A percentile compares a stretch with the other conserved stretches of the same genome.
phyloP scores from a whole-genome alignment of 345 rosid species.

The Lumnitzera littorea region DNA sequence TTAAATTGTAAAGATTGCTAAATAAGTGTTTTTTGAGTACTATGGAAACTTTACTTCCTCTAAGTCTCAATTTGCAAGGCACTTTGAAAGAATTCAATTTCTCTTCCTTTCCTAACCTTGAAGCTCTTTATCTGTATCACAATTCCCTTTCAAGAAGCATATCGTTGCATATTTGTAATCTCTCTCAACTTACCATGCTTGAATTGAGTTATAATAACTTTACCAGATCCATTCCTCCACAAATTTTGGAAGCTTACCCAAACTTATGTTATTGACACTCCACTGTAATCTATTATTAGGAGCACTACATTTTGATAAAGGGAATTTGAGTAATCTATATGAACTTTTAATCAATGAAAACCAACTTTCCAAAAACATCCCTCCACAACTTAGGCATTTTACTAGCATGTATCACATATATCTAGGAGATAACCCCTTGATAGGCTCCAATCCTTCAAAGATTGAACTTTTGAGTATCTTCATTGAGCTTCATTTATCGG shows the following conservation, averaged over 20 bases:
- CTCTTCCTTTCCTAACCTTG: conserved; percentile 9
- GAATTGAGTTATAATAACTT: conserved; percentile 5
- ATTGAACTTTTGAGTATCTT: not conserved
- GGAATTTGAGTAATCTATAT: no score
- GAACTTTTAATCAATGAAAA: no score
- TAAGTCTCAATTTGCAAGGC: not conserved
- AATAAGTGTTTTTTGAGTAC: no score
- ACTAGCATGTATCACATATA: not conserved
- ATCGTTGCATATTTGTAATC: conserved; percentile 12
- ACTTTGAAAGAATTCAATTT: conserved; percentile 12
- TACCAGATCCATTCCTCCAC: no score
- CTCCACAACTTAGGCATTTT: not conserved
- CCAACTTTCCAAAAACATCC: no score
- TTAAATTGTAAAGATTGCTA: conserved; percentile 1
- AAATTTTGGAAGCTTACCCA: not conserved
- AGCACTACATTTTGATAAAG: no score
- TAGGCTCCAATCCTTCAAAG: not conserved
- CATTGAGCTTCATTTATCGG: not conserved
- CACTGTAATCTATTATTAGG: no score
- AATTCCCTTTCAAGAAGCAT: conserved; percentile 15
- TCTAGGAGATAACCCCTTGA: not conserved
- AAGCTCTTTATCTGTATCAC: not conserved
- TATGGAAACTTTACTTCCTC: not conserved
- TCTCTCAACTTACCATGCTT: conserved; percentile 11
- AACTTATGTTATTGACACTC: not conserved